phyloP scores from a whole-genome alignment of 2,329 filamentous ascomycete species.

The Colletotrichum viniferum region DNA sequence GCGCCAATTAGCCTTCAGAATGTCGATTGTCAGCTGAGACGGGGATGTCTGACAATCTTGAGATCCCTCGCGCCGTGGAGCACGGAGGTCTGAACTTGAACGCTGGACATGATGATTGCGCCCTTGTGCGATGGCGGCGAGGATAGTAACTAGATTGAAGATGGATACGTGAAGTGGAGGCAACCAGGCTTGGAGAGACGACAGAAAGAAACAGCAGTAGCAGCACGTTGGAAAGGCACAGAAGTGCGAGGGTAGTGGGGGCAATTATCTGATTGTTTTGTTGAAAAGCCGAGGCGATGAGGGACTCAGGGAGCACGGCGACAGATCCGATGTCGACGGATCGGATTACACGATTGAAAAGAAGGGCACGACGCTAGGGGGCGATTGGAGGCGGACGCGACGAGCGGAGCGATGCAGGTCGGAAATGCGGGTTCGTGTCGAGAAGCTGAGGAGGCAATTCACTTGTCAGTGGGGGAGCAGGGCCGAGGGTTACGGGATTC shows the following conservation, averaged over 20 bases:
- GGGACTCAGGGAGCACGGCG: neutral
- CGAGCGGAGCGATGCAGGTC: neutral
- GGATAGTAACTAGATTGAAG: neutral
- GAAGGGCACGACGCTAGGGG: neutral
- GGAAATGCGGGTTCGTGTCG: conserved; percentile 14
- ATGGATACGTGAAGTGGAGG: neutral
- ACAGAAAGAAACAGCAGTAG: neutral
- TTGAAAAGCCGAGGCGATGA: conserved; percentile 4
- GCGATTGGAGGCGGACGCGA: neutral
- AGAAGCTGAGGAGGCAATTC: neutral
- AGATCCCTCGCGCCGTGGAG: conserved; percentile 58
- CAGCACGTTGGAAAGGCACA: neutral
- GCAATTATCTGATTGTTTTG: neutral
- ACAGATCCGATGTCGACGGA: conserved; percentile 7
- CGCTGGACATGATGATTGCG: conserved; percentile 4
- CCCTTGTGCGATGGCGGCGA: neutral
- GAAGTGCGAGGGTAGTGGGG: neutral
- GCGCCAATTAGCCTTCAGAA: conserved; percentile 14
- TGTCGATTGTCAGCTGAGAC: neutral
- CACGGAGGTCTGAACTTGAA: conserved; percentile 53
- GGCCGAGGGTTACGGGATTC: neutral
- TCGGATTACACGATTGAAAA: conserved; percentile 1
- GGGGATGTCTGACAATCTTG: conserved; percentile 43
- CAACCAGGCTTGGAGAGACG: neutral
- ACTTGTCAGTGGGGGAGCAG: neutral